Evolutionary conservation across 1,284 basidiomycete species (phyloP), one percentile per base, ranked within the genome.

Genomic region (Fomitopsis palustris): DNA sequence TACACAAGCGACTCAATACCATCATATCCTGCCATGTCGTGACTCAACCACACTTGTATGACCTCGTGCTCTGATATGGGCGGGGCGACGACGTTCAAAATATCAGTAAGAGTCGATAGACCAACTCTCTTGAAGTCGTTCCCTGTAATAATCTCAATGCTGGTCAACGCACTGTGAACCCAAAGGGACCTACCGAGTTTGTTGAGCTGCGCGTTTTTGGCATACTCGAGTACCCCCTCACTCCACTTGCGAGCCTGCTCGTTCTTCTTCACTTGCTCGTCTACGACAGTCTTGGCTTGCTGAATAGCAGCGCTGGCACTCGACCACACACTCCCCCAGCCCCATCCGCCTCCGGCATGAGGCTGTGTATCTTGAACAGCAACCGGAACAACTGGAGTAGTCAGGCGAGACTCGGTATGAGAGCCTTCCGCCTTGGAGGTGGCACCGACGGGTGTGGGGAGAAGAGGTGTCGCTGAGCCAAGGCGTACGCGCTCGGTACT

Each of bases 31-130:
- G 85, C 79, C 95, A 99, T 96, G 66, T 96, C 95, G 77, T 99
- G 96, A 65, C 90, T 91, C 39, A 99, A 79, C 86, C 93, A 95
- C 6, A 99, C 89, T 72, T 97, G 88, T 61, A 99, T 93, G 21
- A 98, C 94, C 76, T 99, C 97, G 72, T 99, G 96, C 67, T 95
- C 95, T 14, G 95, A 92, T 66, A 99, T 98, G 4, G 97, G 97
- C 27, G 97, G 97, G 0, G 96, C 97, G 54, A 99, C 96, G 17
- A 91, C 96, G 71, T 98, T 97, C 62, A 99, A 77, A 57, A 99
- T 87, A 59, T 96, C 95, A 4, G 86, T 93, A 27, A 97, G 75
- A 0, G 94, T 95, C 7, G 92, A 95, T 61, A 95, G 75, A 27
- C 94, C 93, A 33, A 92, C 90, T 49, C 87, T 84, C 69, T 88